phyloP scores from a whole-genome alignment of 2,329 filamentous ascomycete species.

The Penicillium janthinellum region DNA sequence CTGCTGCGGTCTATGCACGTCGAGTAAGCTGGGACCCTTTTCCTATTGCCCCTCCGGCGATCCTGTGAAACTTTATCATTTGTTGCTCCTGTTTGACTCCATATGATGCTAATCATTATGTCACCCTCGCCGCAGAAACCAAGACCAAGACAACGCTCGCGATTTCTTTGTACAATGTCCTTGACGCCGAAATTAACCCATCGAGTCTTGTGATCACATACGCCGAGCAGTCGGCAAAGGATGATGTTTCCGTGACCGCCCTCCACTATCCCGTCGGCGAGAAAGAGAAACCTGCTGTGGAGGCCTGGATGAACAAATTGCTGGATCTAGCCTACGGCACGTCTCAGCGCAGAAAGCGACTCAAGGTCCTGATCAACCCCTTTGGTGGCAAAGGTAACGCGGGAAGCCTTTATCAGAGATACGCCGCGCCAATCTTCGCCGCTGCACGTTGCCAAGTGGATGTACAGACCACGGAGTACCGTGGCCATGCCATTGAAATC shows the following conservation, averaged over 20 bases:
- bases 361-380: constrained; percentile 89
- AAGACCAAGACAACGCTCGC: constrained; percentile 52
- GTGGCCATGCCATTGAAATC: constrained; percentile 78
- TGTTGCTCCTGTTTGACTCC: background rate
- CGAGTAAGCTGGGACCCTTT: constrained; percentile 43
- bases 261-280: constrained; percentile 64
- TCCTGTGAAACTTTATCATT: constrained; percentile 13
- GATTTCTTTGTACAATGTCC: constrained; percentile 79
- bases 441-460: constrained; percentile 79
- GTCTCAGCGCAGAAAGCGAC: constrained; percentile 69
- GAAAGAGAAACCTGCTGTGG: constrained; percentile 51
- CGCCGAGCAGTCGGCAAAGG: constrained; percentile 62
- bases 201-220: constrained; percentile 71
- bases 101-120: constrained; percentile 8
- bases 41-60: constrained; percentile 10
- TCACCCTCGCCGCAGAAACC: constrained; percentile 35
- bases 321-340: constrained; percentile 70
- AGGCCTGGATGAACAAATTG: constrained; percentile 65
- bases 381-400: constrained; percentile 82
- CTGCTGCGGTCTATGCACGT: constrained; percentile 58
- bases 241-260: constrained; percentile 61
- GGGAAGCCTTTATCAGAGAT: constrained; percentile 68
- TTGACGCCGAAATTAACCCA: constrained; percentile 72
- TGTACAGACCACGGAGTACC: constrained; percentile 68
- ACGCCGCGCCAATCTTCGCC: constrained; percentile 79